Evolutionary conservation across 305 asterid genomes (phyloP), one percentile per base, ranked within the genome.

Genomic region (Galium porrigens): DNA sequence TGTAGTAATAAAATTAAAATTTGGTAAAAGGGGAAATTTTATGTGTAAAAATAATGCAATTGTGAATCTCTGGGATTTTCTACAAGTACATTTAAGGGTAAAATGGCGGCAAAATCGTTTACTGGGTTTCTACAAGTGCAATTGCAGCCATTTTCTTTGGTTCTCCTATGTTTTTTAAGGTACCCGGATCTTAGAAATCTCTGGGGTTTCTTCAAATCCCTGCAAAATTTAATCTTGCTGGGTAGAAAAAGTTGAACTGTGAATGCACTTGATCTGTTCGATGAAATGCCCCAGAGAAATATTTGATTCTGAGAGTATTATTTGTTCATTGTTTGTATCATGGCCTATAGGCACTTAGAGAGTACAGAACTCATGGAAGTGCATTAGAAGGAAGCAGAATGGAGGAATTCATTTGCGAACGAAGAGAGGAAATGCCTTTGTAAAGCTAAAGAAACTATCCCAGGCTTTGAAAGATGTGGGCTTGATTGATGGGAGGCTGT

Each of bases 401-500:
- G 70, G 44, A 34, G 27, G 60, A 42, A 60, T 70, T 77, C 57
- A 63, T 33, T 33, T 68, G 44, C 72, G 80, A 51, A 25, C 70
- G 78, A 22, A 30, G 58, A 14, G 84, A 81, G 82, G 73, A n/a
- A 73, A 70, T 49, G 81, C 90, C 55, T 83, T 78, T 25, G 33
- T 30, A 14, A 86, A 74, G 83, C 82, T 86, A 76, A 70, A 69
- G 51, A 86, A 81, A 72, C 77, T 83, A 79, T 72, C 86, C 72
- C 79, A 58, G 44, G 70, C 64, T 30, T 61, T 88, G 69, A 88
- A 83, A 78, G 79, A 78, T 55, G 53, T 85, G 60, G 95, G 86
- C 76, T 75, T 88, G 77, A 54, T 84, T 73, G 81, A 83, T 73
- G 95, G 96, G 68, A 80, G 84, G 72, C 78, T 87, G 63, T 81